Base-by-base conservation (phyloP, 495 filamentous ascomycete genomes). In the Hypoxylon rickii region DNA sequence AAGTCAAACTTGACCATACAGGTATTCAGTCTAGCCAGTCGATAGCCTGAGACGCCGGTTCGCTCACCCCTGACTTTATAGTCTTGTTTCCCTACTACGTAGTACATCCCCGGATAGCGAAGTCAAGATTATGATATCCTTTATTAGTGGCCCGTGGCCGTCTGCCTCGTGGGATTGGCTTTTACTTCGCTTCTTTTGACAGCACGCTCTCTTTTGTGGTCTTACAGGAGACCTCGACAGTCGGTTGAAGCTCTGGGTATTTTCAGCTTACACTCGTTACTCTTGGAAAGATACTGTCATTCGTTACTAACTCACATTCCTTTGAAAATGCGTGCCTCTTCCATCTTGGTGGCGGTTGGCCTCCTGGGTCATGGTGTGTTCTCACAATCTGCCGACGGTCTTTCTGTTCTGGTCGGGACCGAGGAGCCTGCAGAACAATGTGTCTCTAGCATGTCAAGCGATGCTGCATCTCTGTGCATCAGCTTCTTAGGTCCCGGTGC, bases 21-120 rank as follows among this genome's bases (percentile, higher is more conserved):
- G 18, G 39, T 7, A 43, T 36, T 21, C 26, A 19, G 49, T 39
- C 19, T 52, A 52, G 49, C 31, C 37, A 24, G 39, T 11, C 10
- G 12, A 52, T 52, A 52, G 49, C 37, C 49, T 52, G 39, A 52
- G 38, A 52, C 49, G 22, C 49, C 39, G 38, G 49, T 36, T 52
- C 39, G 29, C 15, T 15, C 8, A 36, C 29, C 39, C 49, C 39
- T 43, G 38, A 37, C 49, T 26, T 42, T 17, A 43, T 44, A 36
- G 16, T 37, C 5, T 32, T 12, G 33, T 26, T 19, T 40, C n/a
- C n/a, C n/a, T n/a, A n/a, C n/a, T n/a, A n/a, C n/a, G n/a, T 40
- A n/a, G 16, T 42, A 19, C 47, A 26, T 15, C 24, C 24, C 34
- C 22, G 47, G 36, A 32, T 51, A 22, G 31, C 26, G 29, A 52